Evolutionary conservation across 805 yeast species (phyloP), one percentile per base, ranked within the genome.

Genomic region (Clavispora phyllophila): DNA sequence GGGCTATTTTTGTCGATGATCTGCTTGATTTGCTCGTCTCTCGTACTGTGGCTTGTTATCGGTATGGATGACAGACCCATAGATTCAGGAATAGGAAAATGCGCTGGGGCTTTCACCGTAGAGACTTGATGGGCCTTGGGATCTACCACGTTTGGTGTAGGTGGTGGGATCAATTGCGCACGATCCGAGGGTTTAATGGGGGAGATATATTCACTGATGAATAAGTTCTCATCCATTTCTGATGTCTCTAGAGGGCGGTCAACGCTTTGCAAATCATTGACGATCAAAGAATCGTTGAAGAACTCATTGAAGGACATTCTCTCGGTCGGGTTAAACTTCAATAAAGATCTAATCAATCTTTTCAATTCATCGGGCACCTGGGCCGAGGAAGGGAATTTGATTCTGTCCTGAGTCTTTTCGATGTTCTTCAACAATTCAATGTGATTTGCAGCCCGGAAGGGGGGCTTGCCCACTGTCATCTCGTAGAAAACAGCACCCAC

Each of bases 401-500:
- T 88, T 40, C 70, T 72, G 63, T 90, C 96, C 48, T 84, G 82
- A 1, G 87, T 76, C 54, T 78, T 80, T 59, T 90, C 95, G 52
- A 93, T 93, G 57, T 83, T 87, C 62, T 86, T 82, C 56, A 87
- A 75, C 42, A 93, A 73, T 59, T 91, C 97, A 48, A 93, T 81
- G 61, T 91, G 98, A 59, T 93, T 93, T 4, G 85, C 80, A 3
- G 99, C 98, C 50, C 85, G 81, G 62, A 90, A 93, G 0, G 99
- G 99, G 1, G 99, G 96, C 62, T 78, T 84, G n/a, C 98, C 98
- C 24, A 87, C 89, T 10, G 87, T 77, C 96, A 93, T 90, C 63
- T 93, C 99, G 63, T 83, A 93, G 10, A 90, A 68, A 1, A 93
- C 98, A 1, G 98, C 95, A 3, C 99, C 99, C 4, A 91, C 96